These are phyloP conservation scores for Pseudoneurospora amorphoporcata DNA, from an alignment of 495 filamentous ascomycete species.

Conservation along the genomic window DNA sequence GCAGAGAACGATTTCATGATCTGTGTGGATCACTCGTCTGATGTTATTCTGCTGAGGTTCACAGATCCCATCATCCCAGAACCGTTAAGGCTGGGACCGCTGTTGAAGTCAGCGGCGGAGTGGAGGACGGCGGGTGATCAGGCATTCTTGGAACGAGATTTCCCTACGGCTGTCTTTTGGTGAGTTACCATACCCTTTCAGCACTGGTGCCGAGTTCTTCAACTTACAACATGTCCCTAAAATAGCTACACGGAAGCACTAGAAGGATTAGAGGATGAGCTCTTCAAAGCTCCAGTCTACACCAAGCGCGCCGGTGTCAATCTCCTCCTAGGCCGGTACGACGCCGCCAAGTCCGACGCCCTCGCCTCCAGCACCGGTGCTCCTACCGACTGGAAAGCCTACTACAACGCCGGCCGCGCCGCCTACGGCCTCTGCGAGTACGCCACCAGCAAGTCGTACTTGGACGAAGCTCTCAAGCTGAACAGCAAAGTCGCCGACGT, in stretches of 20 bases:
- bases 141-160: slow-evolving; percentile 26
- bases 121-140: slow-evolving; percentile 25
- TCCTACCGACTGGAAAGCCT: slow-evolving; percentile 33
- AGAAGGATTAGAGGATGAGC: slow-evolving; percentile 7
- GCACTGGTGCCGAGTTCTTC: neutral
- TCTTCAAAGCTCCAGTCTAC: slow-evolving; percentile 15
- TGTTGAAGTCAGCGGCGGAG: slow-evolving; percentile 20
- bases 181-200: slow-evolving; percentile 2
- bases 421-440: slow-evolving; percentile 38
- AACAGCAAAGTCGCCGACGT: slow-evolving; percentile 21
- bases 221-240: neutral
- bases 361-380: slow-evolving; percentile 18
- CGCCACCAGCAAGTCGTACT: slow-evolving; percentile 11
- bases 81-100: slow-evolving; percentile 14
- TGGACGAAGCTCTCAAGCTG: slow-evolving; percentile 22
- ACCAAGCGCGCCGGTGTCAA: slow-evolving; percentile 39
- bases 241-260: slow-evolving; percentile 26
- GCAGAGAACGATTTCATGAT: slow-evolving; percentile 31
- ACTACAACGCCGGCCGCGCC: slow-evolving; percentile 38
- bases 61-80: slow-evolving; percentile 18
- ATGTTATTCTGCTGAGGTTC: slow-evolving; percentile 25
- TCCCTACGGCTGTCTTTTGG: slow-evolving; percentile 26
- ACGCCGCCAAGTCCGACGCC: slow-evolving; percentile 37
- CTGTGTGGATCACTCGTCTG: slow-evolving; percentile 44
- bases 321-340: slow-evolving; percentile 34